Evolutionary conservation across 768 basidiomycete species (phyloP), one percentile per base, ranked within the genome.

Genomic region (Vararia minispora): DNA sequence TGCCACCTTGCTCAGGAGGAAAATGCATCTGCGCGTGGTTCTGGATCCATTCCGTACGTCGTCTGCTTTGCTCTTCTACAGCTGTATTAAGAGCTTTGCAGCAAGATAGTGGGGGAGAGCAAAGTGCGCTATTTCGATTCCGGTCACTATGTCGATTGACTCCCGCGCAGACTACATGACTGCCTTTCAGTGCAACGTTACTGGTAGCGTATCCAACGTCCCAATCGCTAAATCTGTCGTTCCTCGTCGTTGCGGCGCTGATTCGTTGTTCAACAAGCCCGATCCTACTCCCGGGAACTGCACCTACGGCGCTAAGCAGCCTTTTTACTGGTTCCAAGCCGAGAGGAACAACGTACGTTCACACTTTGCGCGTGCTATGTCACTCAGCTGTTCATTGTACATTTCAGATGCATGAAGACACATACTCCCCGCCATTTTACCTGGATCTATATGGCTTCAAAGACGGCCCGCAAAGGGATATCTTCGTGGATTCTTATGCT

Each of bases 21-120:
- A 71, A 71, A 14, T 85, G 81, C 49, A 66, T 66, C 23, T 87
- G 81, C 55, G 72, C 80, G 2, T 84, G 71, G 59, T 79, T 79
- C 52, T 84, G 79, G 81, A 73, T 81, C 18, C 76, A 83, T 54
- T 68, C 72, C 0, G 69, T 67, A 45, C 11, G 67, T 52, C 9
- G n/a, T 30, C 27, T 24, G 5, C 17, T 11, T 40, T 28, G n/a
- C 31, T 6, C 7, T 8, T 22, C 12, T 8, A 36, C n/a, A 10
- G 26, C 12, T 35, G 24, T n/a, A 13, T 40, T 26, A n/a, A 35
- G 26, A 21, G n/a, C 25, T 30, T 10, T 34, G 2, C 25, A 60
- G 61, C 58, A 67, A 9, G 61, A 74, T 40, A 71, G 69, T 42
- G 77, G 79, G 11, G 65, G 72, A 6, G 75, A 76, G 56, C 74